Percentiles rank a stretch among this genome's conserved stretches.
Conservation (phyloP, 78 protist species). For the Protostelium mycophagum region DNA sequence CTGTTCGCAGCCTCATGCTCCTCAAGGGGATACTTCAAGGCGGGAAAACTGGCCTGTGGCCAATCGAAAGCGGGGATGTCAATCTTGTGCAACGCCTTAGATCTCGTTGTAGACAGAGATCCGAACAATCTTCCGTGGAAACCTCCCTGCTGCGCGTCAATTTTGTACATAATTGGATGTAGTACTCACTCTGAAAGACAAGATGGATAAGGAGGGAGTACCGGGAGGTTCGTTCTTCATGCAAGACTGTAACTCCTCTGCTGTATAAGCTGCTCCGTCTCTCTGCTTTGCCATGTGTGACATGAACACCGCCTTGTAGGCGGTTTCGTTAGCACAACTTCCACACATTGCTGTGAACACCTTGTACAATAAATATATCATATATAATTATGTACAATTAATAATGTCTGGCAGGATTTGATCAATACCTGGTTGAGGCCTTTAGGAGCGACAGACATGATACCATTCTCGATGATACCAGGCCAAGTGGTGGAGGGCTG, state of each 20-base stretch:
- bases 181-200: conserved; percentile 42
- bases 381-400: too few species aligned
- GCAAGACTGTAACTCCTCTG: conserved; percentile 60
- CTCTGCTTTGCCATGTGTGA: conserved; percentile 42
- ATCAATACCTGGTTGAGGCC: conserved; percentile 41
- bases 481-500: conserved; percentile 64
- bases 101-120: conserved; percentile 71
- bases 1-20: conserved; percentile 33
- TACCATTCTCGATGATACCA: conserved; percentile 46
- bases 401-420: not conserved
- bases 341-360: conserved; percentile 70
- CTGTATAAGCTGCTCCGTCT: conserved; percentile 40
- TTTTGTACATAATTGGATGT: not conserved
- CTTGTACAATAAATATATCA: too few species aligned
- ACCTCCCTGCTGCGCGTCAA: conserved; percentile 8
- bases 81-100: conserved; percentile 73
- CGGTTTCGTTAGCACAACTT: conserved; percentile 69
- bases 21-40: conserved; percentile 72
- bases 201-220: conserved; percentile 61
- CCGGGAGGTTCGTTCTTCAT: conserved; percentile 74
- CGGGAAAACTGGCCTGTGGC: conserved; percentile 74
- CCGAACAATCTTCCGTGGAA: conserved; percentile 80
- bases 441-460: conserved; percentile 72
- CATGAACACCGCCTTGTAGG: conserved; percentile 72
- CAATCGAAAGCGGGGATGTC: conserved; percentile 81